Base-by-base conservation (phyloP, 2,329 filamentous ascomycete genomes). In the Daldinia eschscholtzii region DNA sequence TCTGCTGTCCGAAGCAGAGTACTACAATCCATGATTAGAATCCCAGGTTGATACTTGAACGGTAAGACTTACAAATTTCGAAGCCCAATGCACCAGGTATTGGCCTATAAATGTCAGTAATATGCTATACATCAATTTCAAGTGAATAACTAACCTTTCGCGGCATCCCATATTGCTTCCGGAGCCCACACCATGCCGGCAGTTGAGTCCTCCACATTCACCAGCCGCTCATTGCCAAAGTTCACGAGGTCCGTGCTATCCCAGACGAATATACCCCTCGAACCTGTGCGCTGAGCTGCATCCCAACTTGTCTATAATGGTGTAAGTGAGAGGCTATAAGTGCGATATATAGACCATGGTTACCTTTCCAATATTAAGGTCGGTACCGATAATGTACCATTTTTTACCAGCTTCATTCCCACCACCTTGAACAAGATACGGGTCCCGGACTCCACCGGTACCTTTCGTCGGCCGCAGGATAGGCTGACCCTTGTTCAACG, bases 181-280 rank as follows among this genome's bases (percentile, higher is more conserved):
- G 86, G 87, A 0, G 86, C 86, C 86, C 86, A 88, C 0, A 87
- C 85, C 86, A 88, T 88, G 3, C 86, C 86, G 0, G 85, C 86
- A 3, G 81, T 83, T n/a, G 76, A 75, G 64, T 86, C 82, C 70
- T 88, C 86, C 10, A 88, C 85, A 0, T 75, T 77, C 0, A 85
- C 81, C 1, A 88, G 78, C 5, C 84, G 77, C 73, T 87, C 85
- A 12, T 78, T 77, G 10, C 72, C 79, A 83, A 85, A 88, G 66
- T 81, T 84, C 6, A 85, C 74, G 3, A 88, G 76, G 60, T 88
- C 84, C 0, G 80, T 83, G 68, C 80, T 84, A 71, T 87, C 85
- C 85, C 86, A 88, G 10, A 88, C 81, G 56, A 86, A 85, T 61
- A 88, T 87, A 4, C 83, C 81, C 28, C 81, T 80, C 0, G 83